These are phyloP conservation scores for Phaeosphaeriaceae sp. DNA, from an alignment of 2,329 filamentous ascomycete genomes.

Conservation along the genomic window DNA sequence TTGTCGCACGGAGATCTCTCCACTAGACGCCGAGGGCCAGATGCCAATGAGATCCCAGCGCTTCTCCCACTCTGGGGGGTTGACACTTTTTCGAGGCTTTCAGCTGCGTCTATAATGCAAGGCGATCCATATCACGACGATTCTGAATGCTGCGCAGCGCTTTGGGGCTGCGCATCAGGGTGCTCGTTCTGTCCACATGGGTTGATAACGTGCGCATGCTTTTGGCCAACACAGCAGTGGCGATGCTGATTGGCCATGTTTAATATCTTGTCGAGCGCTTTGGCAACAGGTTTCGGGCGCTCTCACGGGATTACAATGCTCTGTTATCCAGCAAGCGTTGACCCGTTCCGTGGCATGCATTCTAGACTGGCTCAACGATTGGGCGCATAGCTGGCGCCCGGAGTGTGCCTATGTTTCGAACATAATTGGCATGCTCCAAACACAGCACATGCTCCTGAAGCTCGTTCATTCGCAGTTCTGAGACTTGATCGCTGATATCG, in stretches of 20 bases:
- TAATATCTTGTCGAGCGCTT: constrained; percentile 29
- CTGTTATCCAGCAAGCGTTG: constrained; percentile 21
- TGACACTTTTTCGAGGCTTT: constrained; percentile 13
- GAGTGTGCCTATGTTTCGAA: constrained; percentile 40
- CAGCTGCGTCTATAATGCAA: constrained; percentile 24
- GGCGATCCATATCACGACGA: constrained; percentile 20
- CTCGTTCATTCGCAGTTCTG: constrained; percentile 20
- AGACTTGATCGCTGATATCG: constrained; percentile 20
- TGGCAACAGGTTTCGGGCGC: constrained; percentile 26
- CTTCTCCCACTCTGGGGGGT: constrained; percentile 31
- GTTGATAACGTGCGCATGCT: constrained; percentile 26
- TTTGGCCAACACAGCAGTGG: constrained; percentile 32
- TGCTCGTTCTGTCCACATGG: constrained; percentile 36
- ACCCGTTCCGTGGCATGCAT: constrained; percentile 38
- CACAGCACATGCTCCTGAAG: constrained; percentile 20
- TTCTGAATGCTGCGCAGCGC: constrained; percentile 10
- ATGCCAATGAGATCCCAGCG: constrained; percentile 43
- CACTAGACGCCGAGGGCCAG: constrained; percentile 43
- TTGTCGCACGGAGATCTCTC: constrained; percentile 42
- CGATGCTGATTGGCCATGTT: constrained; percentile 37
- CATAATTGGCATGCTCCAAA: constrained; percentile 34
- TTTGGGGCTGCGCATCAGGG: constrained; percentile 32
- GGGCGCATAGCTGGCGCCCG: constrained; percentile 42
- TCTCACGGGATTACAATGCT: constrained; percentile 24
- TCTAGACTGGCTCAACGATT: constrained; percentile 31